A percentile compares a stretch with the other conserved stretches of the same genome.
Evolutionary conservation across 352 stramenopile genomes (phyloP).

Genomic region (Phytopythium oedochilum): DNA sequence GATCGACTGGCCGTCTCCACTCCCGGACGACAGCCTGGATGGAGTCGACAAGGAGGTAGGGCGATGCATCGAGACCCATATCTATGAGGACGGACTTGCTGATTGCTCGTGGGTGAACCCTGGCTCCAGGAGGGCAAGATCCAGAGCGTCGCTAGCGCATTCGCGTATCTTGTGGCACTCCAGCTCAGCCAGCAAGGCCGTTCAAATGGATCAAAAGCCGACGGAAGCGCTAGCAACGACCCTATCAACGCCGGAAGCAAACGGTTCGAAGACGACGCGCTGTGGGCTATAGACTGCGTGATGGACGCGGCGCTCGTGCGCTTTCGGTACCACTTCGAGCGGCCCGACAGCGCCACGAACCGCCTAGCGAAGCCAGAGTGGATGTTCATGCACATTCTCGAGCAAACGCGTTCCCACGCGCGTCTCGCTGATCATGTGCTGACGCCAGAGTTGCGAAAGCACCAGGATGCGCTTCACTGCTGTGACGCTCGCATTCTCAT

Average conservation of each 20-base stretch:
- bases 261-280: conserved; percentile 7
- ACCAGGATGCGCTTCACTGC: conserved; percentile 38
- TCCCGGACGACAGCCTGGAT: conserved; percentile 11
- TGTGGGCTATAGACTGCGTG: conserved; percentile 68
- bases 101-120: not conserved
- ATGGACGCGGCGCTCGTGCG: conserved; percentile 49
- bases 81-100: not conserved
- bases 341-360: conserved; percentile 61
- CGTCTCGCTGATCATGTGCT: conserved; percentile 37
- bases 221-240: not conserved
- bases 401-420: conserved; percentile 45
- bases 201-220: not conserved
- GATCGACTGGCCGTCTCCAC: conserved; percentile 43
- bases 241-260: not conserved
- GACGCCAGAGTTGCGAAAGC: conserved; percentile 41
- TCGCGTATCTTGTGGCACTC: conserved; percentile 50
- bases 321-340: conserved; percentile 75
- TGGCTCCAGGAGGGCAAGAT: conserved; percentile 20
- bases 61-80: not conserved
- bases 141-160: conserved; percentile 26
- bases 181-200: conserved; percentile 42
- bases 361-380: conserved; percentile 73
- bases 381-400: conserved; percentile 54
- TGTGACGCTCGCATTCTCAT: conserved; percentile 60
- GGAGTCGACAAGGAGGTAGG: not conserved